Conservation (phyloP, 2,329 filamentous ascomycete genomes). For the Penicillium freii region DNA sequence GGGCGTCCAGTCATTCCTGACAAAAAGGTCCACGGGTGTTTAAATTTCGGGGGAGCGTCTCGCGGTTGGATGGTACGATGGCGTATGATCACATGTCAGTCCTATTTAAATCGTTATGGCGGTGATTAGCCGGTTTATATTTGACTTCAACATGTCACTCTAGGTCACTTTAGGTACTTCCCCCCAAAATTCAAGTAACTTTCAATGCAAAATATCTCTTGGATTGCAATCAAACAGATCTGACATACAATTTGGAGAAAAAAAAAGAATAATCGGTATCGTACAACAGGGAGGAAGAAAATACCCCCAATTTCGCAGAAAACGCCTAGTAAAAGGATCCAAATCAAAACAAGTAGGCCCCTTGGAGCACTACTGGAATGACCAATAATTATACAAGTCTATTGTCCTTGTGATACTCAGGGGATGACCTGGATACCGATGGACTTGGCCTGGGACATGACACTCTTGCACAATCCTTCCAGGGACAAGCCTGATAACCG, state of each 20-base stretch:
- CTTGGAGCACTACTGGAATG: neutral
- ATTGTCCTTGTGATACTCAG: constrained; percentile 36
- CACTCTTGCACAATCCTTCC: constrained; percentile 68
- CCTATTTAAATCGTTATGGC: neutral
- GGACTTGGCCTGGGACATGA: constrained; percentile 73
- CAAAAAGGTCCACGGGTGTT: neutral
- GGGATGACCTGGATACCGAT: constrained; percentile 71
- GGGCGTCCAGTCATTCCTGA: neutral
- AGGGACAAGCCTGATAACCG: constrained; percentile 69
- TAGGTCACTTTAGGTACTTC: neutral
- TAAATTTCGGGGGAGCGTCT: neutral
- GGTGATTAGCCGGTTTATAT: neutral
- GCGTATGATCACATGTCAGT: neutral
- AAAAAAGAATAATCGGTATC: constrained; percentile 18
- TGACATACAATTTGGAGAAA: constrained; percentile 22
- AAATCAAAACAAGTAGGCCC: constrained; percentile 5
- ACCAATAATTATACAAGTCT: constrained; percentile 9
- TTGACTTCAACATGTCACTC: neutral
- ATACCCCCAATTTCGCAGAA: constrained; percentile 13
- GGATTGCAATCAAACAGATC: constrained; percentile 20
- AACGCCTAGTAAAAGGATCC: constrained; percentile 25
- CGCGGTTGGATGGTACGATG: neutral
- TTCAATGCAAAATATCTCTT: constrained; percentile 7
- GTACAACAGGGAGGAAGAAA: constrained; percentile 16
- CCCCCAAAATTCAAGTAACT: neutral